Evolutionary conservation across 108 stramenopile genomes (phyloP), one percentile per base, ranked within the genome.

Genomic region (Schizochytrium sp.): DNA sequence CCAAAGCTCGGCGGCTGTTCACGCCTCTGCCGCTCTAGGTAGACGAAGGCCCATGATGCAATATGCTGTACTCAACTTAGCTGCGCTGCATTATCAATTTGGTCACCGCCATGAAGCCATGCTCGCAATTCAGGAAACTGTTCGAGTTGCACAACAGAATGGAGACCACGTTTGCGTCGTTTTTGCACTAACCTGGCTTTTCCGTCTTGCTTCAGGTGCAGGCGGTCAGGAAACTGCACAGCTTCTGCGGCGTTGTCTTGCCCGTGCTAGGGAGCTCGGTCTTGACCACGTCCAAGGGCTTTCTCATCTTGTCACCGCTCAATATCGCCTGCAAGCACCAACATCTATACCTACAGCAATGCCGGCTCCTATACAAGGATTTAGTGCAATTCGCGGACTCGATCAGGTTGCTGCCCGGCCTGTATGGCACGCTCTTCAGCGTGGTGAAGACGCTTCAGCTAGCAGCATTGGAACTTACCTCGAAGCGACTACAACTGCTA

Each of bases 131-230:
- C 95, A 96, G 64, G 97, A 98, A 91, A 96, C 97, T 8, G 94
- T 98, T 8, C 90, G 96, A n/a, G 96, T 98, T 28, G 97, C 96
- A 45, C 97, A 98, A 88, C 96, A 97, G 90, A 93, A 94, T 64
- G 94, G 95, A 56, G 96, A 97, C 92, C 94, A 93, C 57, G 90
- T 56, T 2, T 91, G 90, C 53, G 90, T 91, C 10, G 90, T 90
- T 47, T 88, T 90, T 41, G 90, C 90, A n/a, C 46, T 91, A 61
- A 61, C 88, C 0, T 91, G 90, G 90, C 88, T 91, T 61, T 72
- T 41, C 49, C 88, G 69, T 19, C 72, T 89, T 7, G 40, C 69
- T 17, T 45, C 69, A 17, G 46, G 64, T 49, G 49, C 64, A 0
- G 64, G 88, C 15, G 88, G 69, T 46, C 88, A 69, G 5, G 69